These are phyloP conservation scores for Aspergillus texensis DNA, from an alignment of 2,329 filamentous ascomycete genomes.

Conservation along the genomic window DNA sequence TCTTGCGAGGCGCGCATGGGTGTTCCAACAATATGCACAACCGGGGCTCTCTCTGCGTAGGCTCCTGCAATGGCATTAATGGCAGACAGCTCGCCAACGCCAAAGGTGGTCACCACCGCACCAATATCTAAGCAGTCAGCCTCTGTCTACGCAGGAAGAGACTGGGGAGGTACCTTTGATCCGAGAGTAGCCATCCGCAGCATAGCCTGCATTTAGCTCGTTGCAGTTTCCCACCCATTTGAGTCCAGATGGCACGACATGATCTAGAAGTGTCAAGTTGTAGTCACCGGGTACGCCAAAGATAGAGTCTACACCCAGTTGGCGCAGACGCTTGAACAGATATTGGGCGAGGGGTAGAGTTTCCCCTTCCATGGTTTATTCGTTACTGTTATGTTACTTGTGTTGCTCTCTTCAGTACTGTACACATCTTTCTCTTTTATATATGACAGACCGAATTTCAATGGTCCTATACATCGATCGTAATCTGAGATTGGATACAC, in stretches of 20 bases:
- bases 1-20: slow-evolving; percentile 49
- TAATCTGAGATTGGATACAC: not conserved
- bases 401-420: not conserved
- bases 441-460: not conserved
- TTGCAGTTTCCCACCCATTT: slow-evolving; percentile 60
- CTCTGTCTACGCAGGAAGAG: not conserved
- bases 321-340: not conserved
- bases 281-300: not conserved
- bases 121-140: not conserved
- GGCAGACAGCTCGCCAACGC: not conserved
- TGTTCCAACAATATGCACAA: slow-evolving; percentile 64
- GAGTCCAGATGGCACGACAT: slow-evolving; percentile 41
- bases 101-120: not conserved
- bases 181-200: slow-evolving; percentile 35
- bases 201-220: slow-evolving; percentile 60
- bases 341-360: not conserved
- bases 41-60: slow-evolving; percentile 71
- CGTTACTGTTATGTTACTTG: not conserved
- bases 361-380: not conserved
- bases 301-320: not conserved
- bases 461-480: not conserved
- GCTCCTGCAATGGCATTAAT: slow-evolving; percentile 11
- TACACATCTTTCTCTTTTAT: not conserved
- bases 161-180: slow-evolving; percentile 20
- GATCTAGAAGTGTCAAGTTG: not conserved